phyloP scores from a whole-genome alignment of 2,329 filamentous ascomycete genomes.

The Myriosclerotinia curreyana region DNA sequence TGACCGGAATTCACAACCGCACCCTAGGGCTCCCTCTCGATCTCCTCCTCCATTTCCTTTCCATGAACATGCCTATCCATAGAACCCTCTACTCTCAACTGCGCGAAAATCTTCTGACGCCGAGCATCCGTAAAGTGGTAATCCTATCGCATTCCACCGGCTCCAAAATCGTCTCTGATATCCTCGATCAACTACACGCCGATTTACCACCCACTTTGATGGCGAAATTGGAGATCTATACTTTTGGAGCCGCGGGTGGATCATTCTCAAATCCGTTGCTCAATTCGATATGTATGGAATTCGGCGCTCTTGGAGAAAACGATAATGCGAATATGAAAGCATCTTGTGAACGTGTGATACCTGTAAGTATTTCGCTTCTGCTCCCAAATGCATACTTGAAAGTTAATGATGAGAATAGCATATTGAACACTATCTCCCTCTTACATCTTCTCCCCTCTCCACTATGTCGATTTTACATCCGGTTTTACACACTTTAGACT shows the following conservation, averaged over 20 bases:
- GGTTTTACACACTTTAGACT: constrained; percentile 48
- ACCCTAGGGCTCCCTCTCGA: constrained; percentile 71
- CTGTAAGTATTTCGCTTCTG: constrained; percentile 2
- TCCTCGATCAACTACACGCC: constrained; percentile 70
- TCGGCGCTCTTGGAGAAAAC: neutral
- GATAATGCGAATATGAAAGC: constrained; percentile 7
- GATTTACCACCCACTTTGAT: constrained; percentile 63
- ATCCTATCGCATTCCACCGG: constrained; percentile 74
- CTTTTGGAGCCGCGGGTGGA: constrained; percentile 72
- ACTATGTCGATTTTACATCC: constrained; percentile 58
- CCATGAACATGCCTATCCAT: constrained; percentile 68
- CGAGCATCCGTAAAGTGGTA: constrained; percentile 62
- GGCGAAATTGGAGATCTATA: constrained; percentile 67
- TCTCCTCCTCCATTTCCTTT: constrained; percentile 68
- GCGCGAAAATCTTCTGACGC: constrained; percentile 60
- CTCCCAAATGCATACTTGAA: neutral
- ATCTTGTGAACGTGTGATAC: constrained; percentile 22
- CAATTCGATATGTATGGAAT: constrained; percentile 2
- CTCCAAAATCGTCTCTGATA: constrained; percentile 66
- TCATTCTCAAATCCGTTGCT: constrained; percentile 71
- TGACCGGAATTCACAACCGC: constrained; percentile 72
- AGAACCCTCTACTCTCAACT: constrained; percentile 55
- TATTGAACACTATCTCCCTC: constrained; percentile 65
- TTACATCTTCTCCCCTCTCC: constrained; percentile 65
- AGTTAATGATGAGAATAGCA: constrained; percentile 49